A percentile compares a stretch with the other conserved stretches of the same genome.
Evolutionary conservation across 2,329 filamentous ascomycete genomes (phyloP).

Genomic region (Xylariaceae sp.): DNA sequence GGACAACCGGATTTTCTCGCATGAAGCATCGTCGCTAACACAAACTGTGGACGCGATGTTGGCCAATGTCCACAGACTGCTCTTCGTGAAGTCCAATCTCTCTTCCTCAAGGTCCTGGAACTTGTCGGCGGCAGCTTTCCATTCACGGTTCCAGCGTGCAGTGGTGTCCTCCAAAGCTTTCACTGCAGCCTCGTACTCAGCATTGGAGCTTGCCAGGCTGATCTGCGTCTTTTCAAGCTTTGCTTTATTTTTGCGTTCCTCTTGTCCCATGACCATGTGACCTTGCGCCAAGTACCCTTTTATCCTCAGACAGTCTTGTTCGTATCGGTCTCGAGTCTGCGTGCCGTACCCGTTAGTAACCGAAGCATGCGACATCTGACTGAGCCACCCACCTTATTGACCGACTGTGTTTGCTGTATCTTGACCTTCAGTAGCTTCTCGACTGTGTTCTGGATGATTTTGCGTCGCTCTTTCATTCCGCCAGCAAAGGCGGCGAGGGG

Average conservation of each 20-base stretch:
- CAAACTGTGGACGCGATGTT: slow-evolving; percentile 97
- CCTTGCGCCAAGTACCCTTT: slow-evolving; percentile 98
- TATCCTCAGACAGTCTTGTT: slow-evolving; percentile 96
- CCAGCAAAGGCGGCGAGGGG: slow-evolving; percentile 87
- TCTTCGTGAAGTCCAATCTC: slow-evolving; percentile 93
- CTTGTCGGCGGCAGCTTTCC: slow-evolving; percentile 97
- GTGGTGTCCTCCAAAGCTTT: slow-evolving; percentile 95
- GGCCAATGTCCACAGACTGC: slow-evolving; percentile 95
- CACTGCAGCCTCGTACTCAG: slow-evolving; percentile 88
- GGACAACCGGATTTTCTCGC: slow-evolving; percentile 90
- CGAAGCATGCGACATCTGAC: no score
- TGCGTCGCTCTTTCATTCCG: slow-evolving; percentile 91
- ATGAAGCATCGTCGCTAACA: slow-evolving; percentile 93
- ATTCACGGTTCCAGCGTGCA: slow-evolving; percentile 92
- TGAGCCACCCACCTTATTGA: slow-evolving; percentile 71
- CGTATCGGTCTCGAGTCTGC: slow-evolving; percentile 85
- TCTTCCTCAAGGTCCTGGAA: slow-evolving; percentile 99
- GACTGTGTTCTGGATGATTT: slow-evolving; percentile 91
- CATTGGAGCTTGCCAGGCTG: slow-evolving; percentile 83
- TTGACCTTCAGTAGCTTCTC: slow-evolving; percentile 94
- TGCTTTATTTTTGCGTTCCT: slow-evolving; percentile 97
- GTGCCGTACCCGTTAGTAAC: slow-evolving; percentile 5
- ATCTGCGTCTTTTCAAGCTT: slow-evolving; percentile 99
- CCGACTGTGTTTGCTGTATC: slow-evolving; percentile 80
- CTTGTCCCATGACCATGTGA: slow-evolving; percentile 99